Percentiles rank a stretch among this genome's conserved stretches.
phyloP scores from a whole-genome alignment of 139 green algal genomes.

The Deuterostichococcus epilithicus region DNA sequence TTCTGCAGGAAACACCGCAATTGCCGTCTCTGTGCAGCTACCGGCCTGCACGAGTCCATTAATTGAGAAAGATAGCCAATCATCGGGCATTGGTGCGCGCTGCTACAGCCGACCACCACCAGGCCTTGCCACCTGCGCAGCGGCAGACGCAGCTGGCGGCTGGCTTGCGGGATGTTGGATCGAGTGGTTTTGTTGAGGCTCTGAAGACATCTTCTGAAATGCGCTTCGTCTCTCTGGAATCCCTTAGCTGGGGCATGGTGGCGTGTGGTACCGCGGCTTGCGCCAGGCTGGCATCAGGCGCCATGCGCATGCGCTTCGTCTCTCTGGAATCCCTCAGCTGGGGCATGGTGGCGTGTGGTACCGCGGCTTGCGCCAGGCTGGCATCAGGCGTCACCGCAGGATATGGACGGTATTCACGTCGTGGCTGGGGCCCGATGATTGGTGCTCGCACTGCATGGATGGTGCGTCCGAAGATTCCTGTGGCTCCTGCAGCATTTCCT shows the following conservation, averaged over 20 bases:
- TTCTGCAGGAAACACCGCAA: too few relatives aligned
- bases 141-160: too few relatives aligned
- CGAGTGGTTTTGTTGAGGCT: too few relatives aligned
- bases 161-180: too few relatives aligned
- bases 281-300: not conserved
- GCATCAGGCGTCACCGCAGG: slow-evolving; percentile 19
- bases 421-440: slow-evolving; percentile 27
- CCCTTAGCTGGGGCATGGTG: not conserved
- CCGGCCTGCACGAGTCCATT: too few relatives aligned
- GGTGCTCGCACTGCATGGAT: slow-evolving; percentile 27
- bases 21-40: too few relatives aligned
- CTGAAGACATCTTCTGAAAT: too few relatives aligned
- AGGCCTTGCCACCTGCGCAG: too few relatives aligned
- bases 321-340: not conserved
- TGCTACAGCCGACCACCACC: too few relatives aligned
- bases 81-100: too few relatives aligned
- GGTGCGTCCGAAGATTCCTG: slow-evolving; percentile 1
- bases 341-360: not conserved
- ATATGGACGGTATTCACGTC: slow-evolving; percentile 21
- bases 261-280: not conserved
- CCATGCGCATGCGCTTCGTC: not conserved
- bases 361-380: not conserved
- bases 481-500: too few relatives aligned
- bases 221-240: not conserved
- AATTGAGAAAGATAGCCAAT: too few relatives aligned